These are phyloP conservation scores for Saccharomyces uvarum DNA, from an alignment of 1,139 yeast species.

Conservation along the genomic window DNA sequence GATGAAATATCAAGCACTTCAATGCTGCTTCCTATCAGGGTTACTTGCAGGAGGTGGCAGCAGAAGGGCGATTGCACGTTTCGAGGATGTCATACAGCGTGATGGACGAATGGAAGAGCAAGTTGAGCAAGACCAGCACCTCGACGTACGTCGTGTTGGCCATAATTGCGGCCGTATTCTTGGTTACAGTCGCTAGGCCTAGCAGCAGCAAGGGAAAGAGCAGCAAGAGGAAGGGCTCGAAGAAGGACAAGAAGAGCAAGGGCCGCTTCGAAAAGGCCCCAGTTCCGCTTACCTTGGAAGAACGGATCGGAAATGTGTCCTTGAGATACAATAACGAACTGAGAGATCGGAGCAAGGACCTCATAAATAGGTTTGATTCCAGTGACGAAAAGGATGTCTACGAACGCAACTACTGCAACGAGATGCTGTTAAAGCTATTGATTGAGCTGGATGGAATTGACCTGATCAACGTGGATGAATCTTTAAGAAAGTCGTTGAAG, in stretches of 20 bases:
- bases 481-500: slow-evolving; percentile 42
- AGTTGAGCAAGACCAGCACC: background rate
- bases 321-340: slow-evolving; percentile 25
- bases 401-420: slow-evolving; percentile 53
- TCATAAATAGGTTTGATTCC: slow-evolving; percentile 19
- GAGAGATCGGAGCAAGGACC: slow-evolving; percentile 17
- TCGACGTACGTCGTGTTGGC: background rate
- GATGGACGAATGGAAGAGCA: background rate
- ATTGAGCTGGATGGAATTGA: slow-evolving; percentile 63
- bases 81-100: background rate
- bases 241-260: slow-evolving; percentile 5
- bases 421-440: slow-evolving; percentile 56
- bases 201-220: background rate
- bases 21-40: background rate
- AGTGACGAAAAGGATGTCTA: slow-evolving; percentile 37
- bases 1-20: background rate
- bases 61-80: background rate
- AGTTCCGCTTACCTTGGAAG: slow-evolving; percentile 21
- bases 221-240: slow-evolving; percentile 1
- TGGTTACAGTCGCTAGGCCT: background rate
- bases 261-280: slow-evolving; percentile 10
- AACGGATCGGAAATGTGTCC: slow-evolving; percentile 22
- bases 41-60: background rate
- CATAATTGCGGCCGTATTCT: background rate
- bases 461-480: slow-evolving; percentile 35